Evolutionary conservation across 1,139 yeast genomes (phyloP).

Genomic region (Protomyces inouyei): DNA sequence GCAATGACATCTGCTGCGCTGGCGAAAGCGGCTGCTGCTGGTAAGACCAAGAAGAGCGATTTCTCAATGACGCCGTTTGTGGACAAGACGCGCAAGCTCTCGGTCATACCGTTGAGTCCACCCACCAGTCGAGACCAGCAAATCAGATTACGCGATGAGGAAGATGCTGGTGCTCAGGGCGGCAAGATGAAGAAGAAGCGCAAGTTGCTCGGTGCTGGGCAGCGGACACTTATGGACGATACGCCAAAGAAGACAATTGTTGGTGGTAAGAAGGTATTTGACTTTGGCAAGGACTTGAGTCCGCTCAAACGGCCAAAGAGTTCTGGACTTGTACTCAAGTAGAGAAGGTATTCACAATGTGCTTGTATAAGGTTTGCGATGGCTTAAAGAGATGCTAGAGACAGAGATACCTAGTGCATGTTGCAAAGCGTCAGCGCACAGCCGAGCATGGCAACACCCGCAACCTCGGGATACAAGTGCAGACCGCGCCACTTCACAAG

Average conservation of each 20-base stretch:
- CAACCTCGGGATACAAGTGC: neutral
- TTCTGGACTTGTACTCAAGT: neutral
- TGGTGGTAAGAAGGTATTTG: constrained; percentile 5
- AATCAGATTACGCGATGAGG: neutral
- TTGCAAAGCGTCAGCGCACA: neutral
- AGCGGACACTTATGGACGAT: constrained; percentile 22
- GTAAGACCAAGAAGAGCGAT: constrained; percentile 10
- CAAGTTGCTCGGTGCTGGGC: constrained; percentile 14
- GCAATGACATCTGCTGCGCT: neutral
- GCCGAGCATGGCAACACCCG: neutral
- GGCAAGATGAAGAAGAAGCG: constrained; percentile 15
- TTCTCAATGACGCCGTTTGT: constrained; percentile 22
- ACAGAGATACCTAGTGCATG: too few relatives aligned
- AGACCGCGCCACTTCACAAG: neutral
- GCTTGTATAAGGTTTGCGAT: too few relatives aligned
- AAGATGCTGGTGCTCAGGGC: neutral
- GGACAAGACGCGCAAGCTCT: constrained; percentile 7
- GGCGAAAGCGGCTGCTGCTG: neutral
- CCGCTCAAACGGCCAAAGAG: constrained; percentile 20
- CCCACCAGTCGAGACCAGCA: neutral
- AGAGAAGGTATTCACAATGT: neutral
- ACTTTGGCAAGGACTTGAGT: constrained; percentile 17
- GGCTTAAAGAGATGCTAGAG: too few relatives aligned
- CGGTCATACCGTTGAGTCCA: constrained; percentile 7
- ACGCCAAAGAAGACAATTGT: constrained; percentile 14